A percentile compares a stretch with the other conserved stretches of the same genome.
These are phyloP conservation scores for Colletotrichum spaethianum DNA, from an alignment of 2,329 filamentous ascomycete species.

Conservation along the genomic window DNA sequence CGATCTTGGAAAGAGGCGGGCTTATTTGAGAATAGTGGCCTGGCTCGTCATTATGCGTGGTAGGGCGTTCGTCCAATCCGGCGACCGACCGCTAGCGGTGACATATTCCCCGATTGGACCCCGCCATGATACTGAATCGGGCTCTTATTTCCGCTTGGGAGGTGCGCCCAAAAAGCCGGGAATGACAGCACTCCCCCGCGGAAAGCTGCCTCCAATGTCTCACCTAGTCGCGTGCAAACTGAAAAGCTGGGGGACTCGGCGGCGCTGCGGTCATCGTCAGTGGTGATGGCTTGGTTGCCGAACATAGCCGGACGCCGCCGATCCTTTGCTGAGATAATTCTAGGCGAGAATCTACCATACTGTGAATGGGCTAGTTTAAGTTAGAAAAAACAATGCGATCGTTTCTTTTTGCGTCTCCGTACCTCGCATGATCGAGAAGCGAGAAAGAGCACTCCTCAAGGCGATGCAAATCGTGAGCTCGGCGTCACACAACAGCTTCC, in stretches of 20 bases:
- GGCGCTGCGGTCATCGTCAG: not conserved
- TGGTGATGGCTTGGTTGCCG: slow-evolving; percentile 22
- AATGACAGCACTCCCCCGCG: not conserved
- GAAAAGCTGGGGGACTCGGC: slow-evolving; percentile 8
- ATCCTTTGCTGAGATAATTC: slow-evolving; percentile 17
- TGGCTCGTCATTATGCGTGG: not conserved
- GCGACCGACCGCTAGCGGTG: not conserved
- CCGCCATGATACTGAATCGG: slow-evolving; percentile 1
- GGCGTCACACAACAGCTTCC: slow-evolving; percentile 5
- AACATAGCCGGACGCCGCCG: slow-evolving; percentile 31
- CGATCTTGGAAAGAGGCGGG: no score
- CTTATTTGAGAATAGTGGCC: not conserved
- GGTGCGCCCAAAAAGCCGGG: slow-evolving; percentile 26
- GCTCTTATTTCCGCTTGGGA: slow-evolving; percentile 8
- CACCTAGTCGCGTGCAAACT: slow-evolving; percentile 9
- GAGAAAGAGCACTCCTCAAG: not conserved
- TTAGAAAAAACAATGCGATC: not conserved
- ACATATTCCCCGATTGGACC: slow-evolving; percentile 37
- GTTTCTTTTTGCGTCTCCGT: not conserved
- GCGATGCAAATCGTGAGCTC: not conserved
- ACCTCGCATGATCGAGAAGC: not conserved
- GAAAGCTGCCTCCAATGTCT: slow-evolving; percentile 11
- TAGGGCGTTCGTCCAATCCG: slow-evolving; percentile 16
- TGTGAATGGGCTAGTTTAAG: slow-evolving; percentile 14
- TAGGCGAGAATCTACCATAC: not conserved